Conservation (phyloP, 1,139 yeast genomes). For the Magnusiomyces suaveolens region DNA sequence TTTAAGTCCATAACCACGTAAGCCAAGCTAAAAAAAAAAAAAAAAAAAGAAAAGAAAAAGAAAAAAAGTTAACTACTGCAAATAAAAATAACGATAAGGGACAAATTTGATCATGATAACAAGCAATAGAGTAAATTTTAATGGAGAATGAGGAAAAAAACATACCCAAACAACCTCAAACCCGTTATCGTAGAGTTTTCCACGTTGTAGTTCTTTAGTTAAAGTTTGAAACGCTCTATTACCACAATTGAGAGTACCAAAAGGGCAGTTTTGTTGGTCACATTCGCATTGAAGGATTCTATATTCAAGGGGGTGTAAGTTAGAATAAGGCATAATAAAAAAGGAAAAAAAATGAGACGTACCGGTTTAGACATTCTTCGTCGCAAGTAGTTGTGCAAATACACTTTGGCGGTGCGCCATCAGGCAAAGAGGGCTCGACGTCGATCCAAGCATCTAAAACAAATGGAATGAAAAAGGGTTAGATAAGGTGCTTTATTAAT, state of each 20-base stretch:
- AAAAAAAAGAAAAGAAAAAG: too few relatives aligned
- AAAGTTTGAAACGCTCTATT: conserved; percentile 31
- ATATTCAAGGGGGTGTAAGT: neutral
- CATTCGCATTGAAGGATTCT: conserved; percentile 33
- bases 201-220: conserved; percentile 17
- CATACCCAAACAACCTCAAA: conserved; percentile 29
- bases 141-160: neutral
- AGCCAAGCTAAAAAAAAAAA: conserved; percentile 21
- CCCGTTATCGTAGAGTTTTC: conserved; percentile 27
- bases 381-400: conserved; percentile 30
- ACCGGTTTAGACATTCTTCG: conserved; percentile 30
- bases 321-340: too few relatives aligned
- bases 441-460: conserved; percentile 23
- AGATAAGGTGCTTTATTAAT: neutral
- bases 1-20: conserved; percentile 34
- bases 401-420: conserved; percentile 25
- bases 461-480: neutral
- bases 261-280: conserved; percentile 29
- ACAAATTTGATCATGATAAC: too few relatives aligned
- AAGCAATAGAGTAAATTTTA: too few relatives aligned
- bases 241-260: conserved; percentile 32
- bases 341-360: conserved; percentile 9
- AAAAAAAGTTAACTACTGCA: too few relatives aligned
- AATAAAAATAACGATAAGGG: too few relatives aligned
- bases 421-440: conserved; percentile 20